Evolutionary conservation across 805 yeast genomes (phyloP).

Genomic region (Cyberlindnera veronae): DNA sequence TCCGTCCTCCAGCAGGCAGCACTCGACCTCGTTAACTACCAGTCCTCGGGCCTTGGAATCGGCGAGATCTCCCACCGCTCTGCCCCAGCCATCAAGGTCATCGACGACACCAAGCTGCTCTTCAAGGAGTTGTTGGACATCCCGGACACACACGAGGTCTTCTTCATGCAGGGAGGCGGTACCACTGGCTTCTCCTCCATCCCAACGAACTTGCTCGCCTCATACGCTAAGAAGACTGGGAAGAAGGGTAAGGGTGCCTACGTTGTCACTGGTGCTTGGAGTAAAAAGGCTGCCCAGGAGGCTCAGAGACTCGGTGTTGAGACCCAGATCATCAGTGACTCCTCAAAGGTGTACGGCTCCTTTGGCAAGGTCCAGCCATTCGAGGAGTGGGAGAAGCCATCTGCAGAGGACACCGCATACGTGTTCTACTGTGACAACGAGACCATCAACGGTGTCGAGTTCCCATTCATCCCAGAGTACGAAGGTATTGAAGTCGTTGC

Average conservation of each 20-base stretch:
- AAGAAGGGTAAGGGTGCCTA: slow-evolving; percentile 80
- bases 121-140: slow-evolving; percentile 62
- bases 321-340: slow-evolving; percentile 62
- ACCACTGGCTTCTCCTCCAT: slow-evolving; percentile 92
- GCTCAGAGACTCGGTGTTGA: slow-evolving; percentile 80
- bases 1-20: slow-evolving; percentile 86
- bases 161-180: slow-evolving; percentile 97
- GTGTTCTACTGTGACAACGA: slow-evolving; percentile 94
- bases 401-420: slow-evolving; percentile 73
- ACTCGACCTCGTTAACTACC: slow-evolving; percentile 68
- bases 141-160: slow-evolving; percentile 92
- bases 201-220: slow-evolving; percentile 77
- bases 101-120: slow-evolving; percentile 70
- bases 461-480: slow-evolving; percentile 47
- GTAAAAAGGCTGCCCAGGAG: slow-evolving; percentile 83
- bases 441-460: slow-evolving; percentile 92
- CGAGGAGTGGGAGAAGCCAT: slow-evolving; percentile 56
- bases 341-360: slow-evolving; percentile 53
- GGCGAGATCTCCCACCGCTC: slow-evolving; percentile 98
- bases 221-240: slow-evolving; percentile 67
- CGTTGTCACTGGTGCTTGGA: slow-evolving; percentile 92
- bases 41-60: slow-evolving; percentile 73
- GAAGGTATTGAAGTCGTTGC: slow-evolving; percentile 81
- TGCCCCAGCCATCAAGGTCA: slow-evolving; percentile 69
- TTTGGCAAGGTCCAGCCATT: slow-evolving; percentile 66